Base-by-base conservation (phyloP, 257 asterid species). In the Salvia splendens region DNA sequence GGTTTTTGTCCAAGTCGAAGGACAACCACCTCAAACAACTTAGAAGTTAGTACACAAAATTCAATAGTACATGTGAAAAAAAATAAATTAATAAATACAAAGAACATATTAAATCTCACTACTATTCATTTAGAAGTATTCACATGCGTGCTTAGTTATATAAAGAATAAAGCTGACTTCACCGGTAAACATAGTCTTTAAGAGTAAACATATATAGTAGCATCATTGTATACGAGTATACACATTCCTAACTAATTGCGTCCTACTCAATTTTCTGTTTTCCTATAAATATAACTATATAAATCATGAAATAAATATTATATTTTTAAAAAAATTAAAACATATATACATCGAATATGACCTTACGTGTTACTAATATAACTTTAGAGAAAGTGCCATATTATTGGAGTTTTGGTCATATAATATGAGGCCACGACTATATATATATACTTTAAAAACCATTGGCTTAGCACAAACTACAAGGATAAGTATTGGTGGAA, bases 381-480 rank as follows among this genome's bases (percentile, higher is more conserved):
- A 24, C 63, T 24, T 52, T 16, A 40, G 24, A 66, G 41, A 38
- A 66, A 52, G 52, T 65, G 47, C 6, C 48, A 49, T n/a, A 16
- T 35, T 9, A 65, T 36, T 40, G 45, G 45, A 15, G 17, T 0
- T 36, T 6, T 12, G 14, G 42, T n/a, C 16, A n/a, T 12, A 33
- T 57, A 16, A 45, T 42, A 42, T 33, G 12, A 11, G 56, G 61
- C 48, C 67, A 69, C 56, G 74, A 16, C 9, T 50, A 16, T 3
- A 9, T 3, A 9, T 3, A 9, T 4, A 24, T 16, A 48, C 40
- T 33, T 59, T 46, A 35, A 36, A 40, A 15, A 46, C 16, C 52
- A 69, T 24, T 60, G 43, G 33, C 60, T 60, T 20, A 59, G 42
- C 16, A 60, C 43, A 60, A 40, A 60, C 12, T 60, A 69, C 15